Evolutionary conservation across 2,329 filamentous ascomycete genomes (phyloP).

Genomic region (Cladosporium velox): DNA sequence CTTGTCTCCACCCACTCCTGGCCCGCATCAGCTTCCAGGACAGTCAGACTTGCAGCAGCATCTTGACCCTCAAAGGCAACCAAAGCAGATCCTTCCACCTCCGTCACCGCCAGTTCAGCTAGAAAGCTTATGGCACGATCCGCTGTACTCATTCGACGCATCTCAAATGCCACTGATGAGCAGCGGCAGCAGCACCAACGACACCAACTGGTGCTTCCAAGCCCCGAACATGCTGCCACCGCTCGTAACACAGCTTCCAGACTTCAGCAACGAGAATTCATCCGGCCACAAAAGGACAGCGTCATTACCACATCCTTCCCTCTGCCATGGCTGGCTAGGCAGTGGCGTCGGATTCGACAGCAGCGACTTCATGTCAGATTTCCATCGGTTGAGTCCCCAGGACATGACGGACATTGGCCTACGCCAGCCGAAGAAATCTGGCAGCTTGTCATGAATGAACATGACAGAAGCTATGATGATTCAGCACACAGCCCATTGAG

Average conservation of each 20-base stretch:
- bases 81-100: not conserved
- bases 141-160: not conserved
- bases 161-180: not conserved
- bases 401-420: no score
- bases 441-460: not conserved
- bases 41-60: not conserved
- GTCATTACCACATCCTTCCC: constrained; percentile 25
- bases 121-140: not conserved
- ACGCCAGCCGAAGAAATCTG: not conserved
- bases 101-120: not conserved
- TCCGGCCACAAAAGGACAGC: not conserved
- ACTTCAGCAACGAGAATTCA: not conserved
- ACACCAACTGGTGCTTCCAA: not conserved
- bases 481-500: not conserved
- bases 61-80: not conserved
- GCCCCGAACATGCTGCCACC: not conserved
- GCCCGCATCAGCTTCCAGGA: not conserved
- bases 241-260: not conserved
- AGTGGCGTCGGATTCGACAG: not conserved
- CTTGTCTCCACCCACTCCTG: not conserved
- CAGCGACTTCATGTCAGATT: constrained; percentile 6
- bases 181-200: not conserved
- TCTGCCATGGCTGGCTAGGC: not conserved
- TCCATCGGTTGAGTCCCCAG: not conserved
- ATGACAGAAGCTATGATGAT: not conserved